phyloP scores from a whole-genome alignment of 305 asterid genomes.

The Andrographis paniculata region DNA sequence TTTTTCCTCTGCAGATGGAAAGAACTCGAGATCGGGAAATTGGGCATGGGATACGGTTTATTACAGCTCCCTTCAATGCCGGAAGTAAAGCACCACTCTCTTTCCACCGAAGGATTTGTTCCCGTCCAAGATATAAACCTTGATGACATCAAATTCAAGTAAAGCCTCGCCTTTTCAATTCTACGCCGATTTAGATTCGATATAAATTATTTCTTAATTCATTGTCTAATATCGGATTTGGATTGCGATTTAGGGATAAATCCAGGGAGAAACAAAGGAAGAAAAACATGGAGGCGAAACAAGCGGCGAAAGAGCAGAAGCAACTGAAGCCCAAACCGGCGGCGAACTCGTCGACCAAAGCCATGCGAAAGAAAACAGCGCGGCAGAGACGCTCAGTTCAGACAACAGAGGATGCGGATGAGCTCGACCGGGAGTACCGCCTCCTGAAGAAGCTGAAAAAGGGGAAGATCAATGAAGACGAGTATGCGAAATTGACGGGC shows the following conservation, averaged over 20 bases:
- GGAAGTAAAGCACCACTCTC: slow-evolving; percentile 73
- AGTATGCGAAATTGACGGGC: slow-evolving; percentile 78
- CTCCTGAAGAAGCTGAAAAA: slow-evolving; percentile 68
- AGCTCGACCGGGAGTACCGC: slow-evolving; percentile 65
- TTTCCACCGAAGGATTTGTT: slow-evolving; percentile 66
- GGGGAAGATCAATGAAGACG: slow-evolving; percentile 60
- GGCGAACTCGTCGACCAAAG: slow-evolving; percentile 26
- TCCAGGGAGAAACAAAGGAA: slow-evolving; percentile 82
- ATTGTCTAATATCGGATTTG: neutral
- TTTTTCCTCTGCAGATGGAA: slow-evolving; percentile 53
- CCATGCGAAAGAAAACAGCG: slow-evolving; percentile 72
- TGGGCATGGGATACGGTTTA: slow-evolving; percentile 90
- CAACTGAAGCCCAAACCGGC: slow-evolving; percentile 33
- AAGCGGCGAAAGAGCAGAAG: slow-evolving; percentile 46
- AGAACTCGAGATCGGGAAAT: slow-evolving; percentile 89
- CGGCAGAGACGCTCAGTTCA: slow-evolving; percentile 77
- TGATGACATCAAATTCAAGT: slow-evolving; percentile 78
- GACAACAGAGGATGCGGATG: slow-evolving; percentile 84
- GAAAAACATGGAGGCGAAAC: slow-evolving; percentile 56
- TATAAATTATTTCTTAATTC: too few relatives aligned
- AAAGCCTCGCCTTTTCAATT: slow-evolving; percentile 25
- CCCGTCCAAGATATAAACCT: slow-evolving; percentile 58
- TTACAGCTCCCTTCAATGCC: slow-evolving; percentile 89
- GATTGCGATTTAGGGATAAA: slow-evolving; percentile 51
- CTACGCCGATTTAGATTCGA: too few relatives aligned